Percentiles rank a stretch among this genome's conserved stretches.
These are phyloP conservation scores for Chrysochromulina parva DNA, from an alignment of 78 protist species.

Conservation along the genomic window DNA sequence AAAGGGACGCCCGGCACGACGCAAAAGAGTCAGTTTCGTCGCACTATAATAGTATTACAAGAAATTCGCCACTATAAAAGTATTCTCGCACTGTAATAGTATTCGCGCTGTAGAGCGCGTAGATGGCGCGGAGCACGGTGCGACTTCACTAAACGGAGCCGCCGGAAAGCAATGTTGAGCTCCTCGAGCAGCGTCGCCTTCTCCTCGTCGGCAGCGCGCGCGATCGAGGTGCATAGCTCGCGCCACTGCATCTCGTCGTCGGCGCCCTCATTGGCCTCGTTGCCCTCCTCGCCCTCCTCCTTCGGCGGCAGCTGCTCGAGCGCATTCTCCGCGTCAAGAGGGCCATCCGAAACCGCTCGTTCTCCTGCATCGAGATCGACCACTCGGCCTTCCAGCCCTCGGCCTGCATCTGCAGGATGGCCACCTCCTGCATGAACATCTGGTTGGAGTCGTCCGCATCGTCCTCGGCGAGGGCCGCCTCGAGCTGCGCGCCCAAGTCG, in stretches of 20 bases:
- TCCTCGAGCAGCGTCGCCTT: neutral
- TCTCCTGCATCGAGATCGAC: neutral
- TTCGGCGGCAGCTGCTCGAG: neutral
- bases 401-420: neutral
- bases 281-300: too few species aligned
- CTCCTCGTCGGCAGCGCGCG: neutral
- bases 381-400: constrained; percentile 2
- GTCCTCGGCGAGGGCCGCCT: neutral
- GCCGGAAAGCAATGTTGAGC: too few species aligned
- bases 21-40: too few species aligned
- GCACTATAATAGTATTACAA: too few species aligned
- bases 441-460: neutral
- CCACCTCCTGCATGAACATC: neutral
- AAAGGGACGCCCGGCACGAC: too few species aligned
- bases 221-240: neutral
- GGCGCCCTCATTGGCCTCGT: neutral
- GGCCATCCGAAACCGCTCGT: neutral
- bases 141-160: too few species aligned
- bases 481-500: neutral
- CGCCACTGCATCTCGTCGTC: neutral
- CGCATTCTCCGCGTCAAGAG: neutral
- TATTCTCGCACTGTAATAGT: too few species aligned
- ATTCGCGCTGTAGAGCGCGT: too few species aligned
- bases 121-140: too few species aligned
- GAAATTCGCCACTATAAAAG: too few species aligned